Evolutionary conservation across 1,284 basidiomycete species (phyloP).

Genomic region (Leccinum cinnamomeum): DNA sequence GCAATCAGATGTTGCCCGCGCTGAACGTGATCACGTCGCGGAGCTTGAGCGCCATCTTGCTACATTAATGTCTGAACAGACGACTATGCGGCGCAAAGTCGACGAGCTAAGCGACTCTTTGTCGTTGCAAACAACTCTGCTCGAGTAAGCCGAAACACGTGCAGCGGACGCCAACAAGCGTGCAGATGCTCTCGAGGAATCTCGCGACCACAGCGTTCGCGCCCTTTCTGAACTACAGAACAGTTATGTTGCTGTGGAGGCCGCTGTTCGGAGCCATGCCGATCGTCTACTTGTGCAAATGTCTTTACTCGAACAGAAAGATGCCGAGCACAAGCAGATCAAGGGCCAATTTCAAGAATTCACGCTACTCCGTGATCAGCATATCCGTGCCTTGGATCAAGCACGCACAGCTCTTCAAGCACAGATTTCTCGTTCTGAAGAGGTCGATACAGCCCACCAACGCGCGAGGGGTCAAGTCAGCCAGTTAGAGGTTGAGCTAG

Average conservation of each 20-base stretch:
- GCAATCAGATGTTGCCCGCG: constrained; percentile 61
- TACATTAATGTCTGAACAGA: constrained; percentile 47
- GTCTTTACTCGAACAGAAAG: constrained; percentile 75
- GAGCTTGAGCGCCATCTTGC: constrained; percentile 83
- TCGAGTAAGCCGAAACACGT: constrained; percentile 78
- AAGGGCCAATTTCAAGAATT: constrained; percentile 75
- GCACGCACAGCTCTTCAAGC: constrained; percentile 77
- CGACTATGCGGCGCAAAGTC: constrained; percentile 68
- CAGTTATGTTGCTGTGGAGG: constrained; percentile 62
- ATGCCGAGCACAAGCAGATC: constrained; percentile 73
- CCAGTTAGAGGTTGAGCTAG: constrained; percentile 71
- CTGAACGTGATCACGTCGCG: constrained; percentile 80
- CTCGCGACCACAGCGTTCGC: constrained; percentile 68
- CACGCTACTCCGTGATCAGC: constrained; percentile 70
- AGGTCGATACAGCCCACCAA: constrained; percentile 77
- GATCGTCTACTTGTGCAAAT: constrained; percentile 76
- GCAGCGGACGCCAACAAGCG: constrained; percentile 80
- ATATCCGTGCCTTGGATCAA: constrained; percentile 85
- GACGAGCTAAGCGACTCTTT: constrained; percentile 74
- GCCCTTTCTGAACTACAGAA: constrained; percentile 77
- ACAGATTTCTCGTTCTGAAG: constrained; percentile 75
- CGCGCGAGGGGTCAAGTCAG: constrained; percentile 66
- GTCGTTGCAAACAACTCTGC: constrained; percentile 73
- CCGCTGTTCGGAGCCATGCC: constrained; percentile 74
- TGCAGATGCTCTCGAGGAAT: constrained; percentile 81